Evolutionary conservation across 2,329 filamentous ascomycete genomes (phyloP).

Genomic region (Talaromyces islandicus): DNA sequence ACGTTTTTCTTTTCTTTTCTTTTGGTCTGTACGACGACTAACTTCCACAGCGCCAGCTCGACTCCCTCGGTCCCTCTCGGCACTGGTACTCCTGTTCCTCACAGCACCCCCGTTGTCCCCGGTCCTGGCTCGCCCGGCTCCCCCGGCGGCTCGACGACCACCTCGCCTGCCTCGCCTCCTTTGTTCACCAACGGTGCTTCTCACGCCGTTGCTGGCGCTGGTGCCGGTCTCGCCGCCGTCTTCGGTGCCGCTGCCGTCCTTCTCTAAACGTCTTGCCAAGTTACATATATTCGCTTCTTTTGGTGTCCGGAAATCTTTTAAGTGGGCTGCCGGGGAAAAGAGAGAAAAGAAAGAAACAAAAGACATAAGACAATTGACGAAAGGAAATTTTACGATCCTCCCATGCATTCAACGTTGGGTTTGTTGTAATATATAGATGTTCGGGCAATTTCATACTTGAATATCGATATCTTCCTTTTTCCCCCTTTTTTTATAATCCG

Average conservation of each 20-base stretch:
- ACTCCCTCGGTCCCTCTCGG: conserved; percentile 5
- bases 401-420: not conserved
- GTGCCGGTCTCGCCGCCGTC: conserved; percentile 48
- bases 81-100: conserved; percentile 3
- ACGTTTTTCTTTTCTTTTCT: conserved; percentile 13
- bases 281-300: not conserved
- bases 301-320: not conserved
- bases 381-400: not conserved
- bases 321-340: not conserved
- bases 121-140: too few relatives aligned
- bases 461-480: not conserved
- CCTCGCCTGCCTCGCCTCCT: conserved; percentile 11
- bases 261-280: conserved; percentile 27
- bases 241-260: conserved; percentile 46
- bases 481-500: not conserved
- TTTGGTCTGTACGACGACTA: not conserved
- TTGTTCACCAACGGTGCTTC: conserved; percentile 48
- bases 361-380: not conserved
- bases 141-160: conserved; percentile 13
- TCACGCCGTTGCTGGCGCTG: conserved; percentile 42
- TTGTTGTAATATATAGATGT: not conserved
- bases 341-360: too few relatives aligned
- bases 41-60: conserved; percentile 2
- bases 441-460: not conserved
- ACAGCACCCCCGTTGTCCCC: conserved; percentile 19